Evolutionary conservation across 805 yeast genomes (phyloP).

Genomic region (Cyberlindnera mrakii): DNA sequence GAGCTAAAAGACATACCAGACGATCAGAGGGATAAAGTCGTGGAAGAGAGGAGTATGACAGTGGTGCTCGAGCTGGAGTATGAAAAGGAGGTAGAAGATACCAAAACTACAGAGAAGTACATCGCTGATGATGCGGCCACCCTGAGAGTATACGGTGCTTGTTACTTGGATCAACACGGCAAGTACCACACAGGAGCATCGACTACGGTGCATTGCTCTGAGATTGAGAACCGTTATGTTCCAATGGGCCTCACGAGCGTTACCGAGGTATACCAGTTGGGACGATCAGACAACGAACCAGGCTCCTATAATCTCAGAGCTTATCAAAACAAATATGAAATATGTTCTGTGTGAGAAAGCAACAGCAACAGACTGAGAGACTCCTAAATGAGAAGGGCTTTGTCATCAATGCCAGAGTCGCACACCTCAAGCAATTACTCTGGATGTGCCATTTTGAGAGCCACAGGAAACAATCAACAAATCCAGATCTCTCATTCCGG

Average conservation of each 20-base stretch:
- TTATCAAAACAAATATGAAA: no score
- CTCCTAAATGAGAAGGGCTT: conserved; percentile 32
- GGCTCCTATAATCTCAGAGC: conserved; percentile 15
- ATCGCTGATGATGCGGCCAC: conserved; percentile 22
- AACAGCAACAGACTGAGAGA: conserved; percentile 25
- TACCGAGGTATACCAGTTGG: conserved; percentile 34
- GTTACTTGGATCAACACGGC: conserved; percentile 21
- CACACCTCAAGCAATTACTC: conserved; percentile 23
- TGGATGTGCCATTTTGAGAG: conserved; percentile 32
- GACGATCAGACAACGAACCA: conserved; percentile 22
- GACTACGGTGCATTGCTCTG: conserved; percentile 19
- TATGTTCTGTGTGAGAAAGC: conserved; percentile 11
- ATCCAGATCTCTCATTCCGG: conserved; percentile 35
- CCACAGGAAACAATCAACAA: conserved; percentile 31
- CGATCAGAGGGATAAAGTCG: conserved; percentile 11
- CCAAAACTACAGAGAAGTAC: conserved; percentile 19
- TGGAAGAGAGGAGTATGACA: conserved; percentile 11
- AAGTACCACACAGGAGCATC: neutral
- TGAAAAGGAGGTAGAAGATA: conserved; percentile 13
- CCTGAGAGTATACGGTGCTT: conserved; percentile 23
- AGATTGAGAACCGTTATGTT: conserved; percentile 27
- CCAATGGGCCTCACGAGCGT: conserved; percentile 29
- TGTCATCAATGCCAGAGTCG: conserved; percentile 26
- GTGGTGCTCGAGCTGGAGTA: conserved; percentile 12
- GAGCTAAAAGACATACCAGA: conserved; percentile 3